These are phyloP conservation scores for Gossypium arboreum DNA, from an alignment of 345 rosid genomes.

Conservation along the genomic window DNA sequence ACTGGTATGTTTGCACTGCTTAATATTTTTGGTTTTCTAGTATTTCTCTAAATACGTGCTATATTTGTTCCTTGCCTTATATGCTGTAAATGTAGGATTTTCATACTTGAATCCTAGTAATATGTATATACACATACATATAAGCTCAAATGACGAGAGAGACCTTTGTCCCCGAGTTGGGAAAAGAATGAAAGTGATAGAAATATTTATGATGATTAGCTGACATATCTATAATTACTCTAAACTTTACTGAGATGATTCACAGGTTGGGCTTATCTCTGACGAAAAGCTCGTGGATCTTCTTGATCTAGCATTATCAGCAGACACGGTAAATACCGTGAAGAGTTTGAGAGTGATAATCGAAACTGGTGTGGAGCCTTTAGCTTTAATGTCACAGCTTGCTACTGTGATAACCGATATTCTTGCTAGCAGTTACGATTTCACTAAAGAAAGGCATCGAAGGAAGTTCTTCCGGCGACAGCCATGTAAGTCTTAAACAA, in stretches of 20 bases:
- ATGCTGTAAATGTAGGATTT: no score
- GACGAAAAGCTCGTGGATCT: slow-evolving; percentile 98
- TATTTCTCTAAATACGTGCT: neutral
- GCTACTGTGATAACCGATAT: slow-evolving; percentile 96
- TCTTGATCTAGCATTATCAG: slow-evolving; percentile 97
- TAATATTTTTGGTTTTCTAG: neutral
- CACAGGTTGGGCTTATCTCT: slow-evolving; percentile 89
- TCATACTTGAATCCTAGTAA: neutral
- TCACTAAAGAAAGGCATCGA: slow-evolving; percentile 57
- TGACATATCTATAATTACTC: slow-evolving; percentile 20
- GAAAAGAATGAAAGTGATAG: neutral
- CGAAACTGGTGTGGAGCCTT: slow-evolving; percentile 93
- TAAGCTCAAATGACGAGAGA: neutral
- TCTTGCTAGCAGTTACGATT: slow-evolving; percentile 88
- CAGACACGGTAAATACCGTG: slow-evolving; percentile 95
- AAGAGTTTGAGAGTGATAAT: slow-evolving; percentile 82
- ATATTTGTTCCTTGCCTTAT: neutral
- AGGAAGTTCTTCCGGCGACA: slow-evolving; percentile 79
- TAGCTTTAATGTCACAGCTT: slow-evolving; percentile 96
- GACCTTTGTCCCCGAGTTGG: neutral
- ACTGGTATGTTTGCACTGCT: slow-evolving; percentile 48
- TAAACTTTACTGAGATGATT: slow-evolving; percentile 3
- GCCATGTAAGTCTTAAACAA: slow-evolving; percentile 52
- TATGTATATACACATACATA: neutral
- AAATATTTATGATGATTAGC: neutral